A percentile compares a stretch with the other conserved stretches of the same genome.
phyloP scores from a whole-genome alignment of 2,329 filamentous ascomycete genomes.

The Penicillium sp. region DNA sequence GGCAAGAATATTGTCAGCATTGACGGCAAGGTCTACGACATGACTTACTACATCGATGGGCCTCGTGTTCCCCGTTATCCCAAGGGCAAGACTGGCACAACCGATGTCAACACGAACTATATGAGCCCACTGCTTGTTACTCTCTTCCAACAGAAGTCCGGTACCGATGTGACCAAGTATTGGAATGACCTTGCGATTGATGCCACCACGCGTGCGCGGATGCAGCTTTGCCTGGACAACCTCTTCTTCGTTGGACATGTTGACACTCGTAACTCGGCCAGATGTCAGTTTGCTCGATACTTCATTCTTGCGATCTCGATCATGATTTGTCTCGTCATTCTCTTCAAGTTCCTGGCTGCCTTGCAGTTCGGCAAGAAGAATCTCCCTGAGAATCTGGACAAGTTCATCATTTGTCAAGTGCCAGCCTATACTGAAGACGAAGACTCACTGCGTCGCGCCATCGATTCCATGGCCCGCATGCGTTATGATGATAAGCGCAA shows the following conservation, averaged over 20 bases:
- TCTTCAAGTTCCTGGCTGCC: slow-evolving; percentile 95
- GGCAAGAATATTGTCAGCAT: slow-evolving; percentile 76
- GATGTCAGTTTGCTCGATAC: slow-evolving; percentile 86
- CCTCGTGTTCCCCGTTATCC: slow-evolving; percentile 67
- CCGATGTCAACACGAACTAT: slow-evolving; percentile 67
- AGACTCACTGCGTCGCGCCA: slow-evolving; percentile 92
- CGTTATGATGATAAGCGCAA: slow-evolving; percentile 96
- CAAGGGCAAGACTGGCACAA: slow-evolving; percentile 51
- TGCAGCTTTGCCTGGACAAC: slow-evolving; percentile 86
- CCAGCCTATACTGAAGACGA: slow-evolving; percentile 98
- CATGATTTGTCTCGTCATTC: slow-evolving; percentile 77
- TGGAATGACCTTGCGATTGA: slow-evolving; percentile 73
- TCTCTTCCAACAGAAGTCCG: slow-evolving; percentile 75
- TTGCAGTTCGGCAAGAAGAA: slow-evolving; percentile 92
- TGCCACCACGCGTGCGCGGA: slow-evolving; percentile 60
- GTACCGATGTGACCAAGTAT: slow-evolving; percentile 77
- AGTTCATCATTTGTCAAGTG: slow-evolving; percentile 97
- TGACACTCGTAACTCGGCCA: slow-evolving; percentile 83
- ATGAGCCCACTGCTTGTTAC: slow-evolving; percentile 74
- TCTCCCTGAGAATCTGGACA: slow-evolving; percentile 92
- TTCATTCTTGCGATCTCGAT: slow-evolving; percentile 83
- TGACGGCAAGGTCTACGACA: slow-evolving; percentile 78
- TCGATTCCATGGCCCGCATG: slow-evolving; percentile 94
- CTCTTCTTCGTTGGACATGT: slow-evolving; percentile 91
- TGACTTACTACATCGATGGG: slow-evolving; percentile 79